Evolutionary conservation across 2,329 filamentous ascomycete genomes (phyloP).

Genomic region (Tothia fuscella): DNA sequence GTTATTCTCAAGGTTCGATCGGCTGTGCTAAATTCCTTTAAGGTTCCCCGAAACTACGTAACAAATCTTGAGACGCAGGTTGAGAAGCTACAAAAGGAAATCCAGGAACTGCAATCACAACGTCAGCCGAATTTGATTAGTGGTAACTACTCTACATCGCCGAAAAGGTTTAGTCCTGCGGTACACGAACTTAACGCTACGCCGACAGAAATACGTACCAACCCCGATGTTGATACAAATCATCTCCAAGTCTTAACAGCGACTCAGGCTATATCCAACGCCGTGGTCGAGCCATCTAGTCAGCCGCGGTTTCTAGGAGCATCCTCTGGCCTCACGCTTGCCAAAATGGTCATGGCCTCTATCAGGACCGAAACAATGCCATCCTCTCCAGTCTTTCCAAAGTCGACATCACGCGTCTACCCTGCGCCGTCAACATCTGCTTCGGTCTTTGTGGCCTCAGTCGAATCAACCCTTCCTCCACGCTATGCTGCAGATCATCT

Average conservation of each 20-base stretch:
- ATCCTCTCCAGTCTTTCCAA: not conserved
- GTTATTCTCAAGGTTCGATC: not conserved
- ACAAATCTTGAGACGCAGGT: constrained; percentile 16
- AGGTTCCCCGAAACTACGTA: constrained; percentile 16
- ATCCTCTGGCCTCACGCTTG: constrained; percentile 23
- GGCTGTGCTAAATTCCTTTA: not conserved
- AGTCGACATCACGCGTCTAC: not conserved
- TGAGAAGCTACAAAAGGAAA: constrained; percentile 12
- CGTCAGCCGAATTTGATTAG: not conserved
- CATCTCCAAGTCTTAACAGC: not conserved
- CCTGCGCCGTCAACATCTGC: not conserved
- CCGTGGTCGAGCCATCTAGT: constrained; percentile 8
- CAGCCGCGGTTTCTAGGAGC: constrained; percentile 23
- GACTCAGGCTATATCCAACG: constrained; percentile 2
- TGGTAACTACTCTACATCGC: not conserved
- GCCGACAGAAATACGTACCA: not conserved
- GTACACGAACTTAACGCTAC: not conserved
- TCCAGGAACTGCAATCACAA: constrained; percentile 11
- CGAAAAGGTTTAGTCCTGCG: not conserved
- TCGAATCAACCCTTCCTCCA: constrained; percentile 21
- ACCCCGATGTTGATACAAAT: not conserved
- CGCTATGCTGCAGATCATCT: constrained; percentile 23
- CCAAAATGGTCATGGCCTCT: constrained; percentile 24
- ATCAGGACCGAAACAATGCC: constrained; percentile 14
- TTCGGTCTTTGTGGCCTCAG: constrained; percentile 6